These are phyloP conservation scores for Apium graveolens DNA, from an alignment of 129 eudicot genomes.

Conservation along the genomic window DNA sequence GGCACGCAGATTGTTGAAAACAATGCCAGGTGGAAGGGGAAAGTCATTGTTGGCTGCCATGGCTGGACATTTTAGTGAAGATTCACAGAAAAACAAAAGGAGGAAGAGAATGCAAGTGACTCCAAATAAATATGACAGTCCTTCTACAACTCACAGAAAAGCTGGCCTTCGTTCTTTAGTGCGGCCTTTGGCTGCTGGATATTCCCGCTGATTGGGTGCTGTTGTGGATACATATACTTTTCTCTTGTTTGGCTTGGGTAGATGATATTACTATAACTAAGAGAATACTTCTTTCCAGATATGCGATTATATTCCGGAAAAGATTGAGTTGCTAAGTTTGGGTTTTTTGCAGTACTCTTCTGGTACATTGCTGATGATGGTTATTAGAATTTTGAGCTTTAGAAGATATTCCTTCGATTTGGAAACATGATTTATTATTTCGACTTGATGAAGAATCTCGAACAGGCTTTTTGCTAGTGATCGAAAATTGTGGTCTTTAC, in stretches of 20 bases:
- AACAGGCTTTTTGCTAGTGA: neutral
- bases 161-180: conserved; percentile 4
- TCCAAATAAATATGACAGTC: conserved; percentile 19
- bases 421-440: neutral
- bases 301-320: neutral
- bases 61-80: conserved; percentile 27
- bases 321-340: neutral
- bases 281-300: neutral
- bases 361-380: neutral
- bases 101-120: conserved; percentile 25
- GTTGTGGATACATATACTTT: neutral
- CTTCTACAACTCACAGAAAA: conserved; percentile 20
- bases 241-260: neutral
- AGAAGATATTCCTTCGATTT: neutral
- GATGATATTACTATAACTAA: neutral
- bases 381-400: neutral
- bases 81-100: conserved; percentile 25
- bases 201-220: conserved; percentile 18
- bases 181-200: conserved; percentile 31
- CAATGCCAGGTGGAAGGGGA: conserved; percentile 39
- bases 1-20: conserved; percentile 40
- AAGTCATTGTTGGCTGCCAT: conserved; percentile 33
- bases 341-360: neutral
- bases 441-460: neutral
- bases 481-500: neutral